Percentiles rank a stretch among this genome's conserved stretches.
Evolutionary conservation across 805 yeast species (phyloP).

Genomic region (Candida broadrunensis): DNA sequence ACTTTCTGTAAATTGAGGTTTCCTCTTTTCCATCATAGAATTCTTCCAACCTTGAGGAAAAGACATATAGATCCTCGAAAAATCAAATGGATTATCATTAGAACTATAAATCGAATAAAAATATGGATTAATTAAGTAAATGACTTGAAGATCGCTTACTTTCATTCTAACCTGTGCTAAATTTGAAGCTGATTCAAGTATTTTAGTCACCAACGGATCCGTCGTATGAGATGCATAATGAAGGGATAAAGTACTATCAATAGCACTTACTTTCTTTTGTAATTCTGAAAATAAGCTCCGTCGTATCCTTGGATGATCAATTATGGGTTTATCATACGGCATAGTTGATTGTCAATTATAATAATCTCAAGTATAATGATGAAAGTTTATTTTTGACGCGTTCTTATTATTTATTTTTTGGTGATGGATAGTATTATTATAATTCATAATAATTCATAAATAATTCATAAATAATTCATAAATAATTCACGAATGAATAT

Average conservation of each 20-base stretch:
- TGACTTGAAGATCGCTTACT: conserved; percentile 12
- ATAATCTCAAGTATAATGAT: no score
- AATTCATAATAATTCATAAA: no score
- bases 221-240: conserved; percentile 31
- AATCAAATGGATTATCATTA: conserved; percentile 7
- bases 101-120: conserved; percentile 11
- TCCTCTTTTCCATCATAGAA: conserved; percentile 11
- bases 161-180: conserved; percentile 16
- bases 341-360: no score
- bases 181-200: conserved; percentile 18
- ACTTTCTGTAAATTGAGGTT: conserved; percentile 11
- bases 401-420: no score
- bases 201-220: conserved; percentile 18
- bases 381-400: no score
- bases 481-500: no score
- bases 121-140: conserved; percentile 15
- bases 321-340: no score
- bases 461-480: no score
- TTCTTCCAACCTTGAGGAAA: conserved; percentile 3
- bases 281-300: conserved; percentile 3
- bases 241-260: conserved; percentile 30
- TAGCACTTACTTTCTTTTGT: conserved; percentile 15
- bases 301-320: conserved; percentile 6
- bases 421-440: no score
- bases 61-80: conserved; percentile 5